Evolutionary conservation across 2,329 filamentous ascomycete species (phyloP).

Genomic region (Curvularia lunata): DNA sequence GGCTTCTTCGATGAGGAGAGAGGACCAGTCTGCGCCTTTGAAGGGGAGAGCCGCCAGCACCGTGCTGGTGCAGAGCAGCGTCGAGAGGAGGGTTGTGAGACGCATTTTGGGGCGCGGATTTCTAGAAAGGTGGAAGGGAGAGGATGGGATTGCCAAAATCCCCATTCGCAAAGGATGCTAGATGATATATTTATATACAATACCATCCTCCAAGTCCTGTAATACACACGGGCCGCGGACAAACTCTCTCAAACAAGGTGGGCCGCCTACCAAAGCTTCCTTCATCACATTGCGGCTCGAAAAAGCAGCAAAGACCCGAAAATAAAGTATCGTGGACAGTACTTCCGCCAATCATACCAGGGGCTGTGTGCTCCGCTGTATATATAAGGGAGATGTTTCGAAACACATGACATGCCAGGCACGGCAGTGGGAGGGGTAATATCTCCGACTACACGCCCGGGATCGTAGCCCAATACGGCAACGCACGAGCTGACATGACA

Average conservation of each 20-base stretch:
- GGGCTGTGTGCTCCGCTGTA: neutral
- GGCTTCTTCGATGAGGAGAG: conserved; percentile 67
- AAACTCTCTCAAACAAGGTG: neutral
- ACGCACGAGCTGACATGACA: neutral
- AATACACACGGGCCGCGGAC: conserved; percentile 5
- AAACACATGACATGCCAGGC: conserved; percentile 10
- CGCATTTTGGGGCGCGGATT: conserved; percentile 30
- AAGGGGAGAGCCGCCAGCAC: conserved; percentile 62
- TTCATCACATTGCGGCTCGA: neutral
- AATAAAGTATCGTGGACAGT: neutral
- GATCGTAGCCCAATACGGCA: neutral
- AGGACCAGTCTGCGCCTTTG: conserved; percentile 75
- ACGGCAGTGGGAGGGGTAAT: neutral
- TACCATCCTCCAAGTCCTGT: neutral
- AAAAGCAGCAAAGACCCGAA: conserved; percentile 2
- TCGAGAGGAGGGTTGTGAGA: conserved; percentile 25
- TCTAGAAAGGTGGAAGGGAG: neutral
- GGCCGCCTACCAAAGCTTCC: neutral
- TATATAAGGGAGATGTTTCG: conserved; percentile 12
- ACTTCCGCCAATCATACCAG: conserved; percentile 16
- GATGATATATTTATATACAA: neutral
- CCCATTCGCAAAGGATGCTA: neutral
- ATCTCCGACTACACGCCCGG: neutral
- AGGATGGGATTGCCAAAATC: neutral
- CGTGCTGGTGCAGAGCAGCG: conserved; percentile 29